These are phyloP conservation scores for Phytophthora macrochlamydospora DNA, from an alignment of 352 stramenopile genomes.

Conservation along the genomic window DNA sequence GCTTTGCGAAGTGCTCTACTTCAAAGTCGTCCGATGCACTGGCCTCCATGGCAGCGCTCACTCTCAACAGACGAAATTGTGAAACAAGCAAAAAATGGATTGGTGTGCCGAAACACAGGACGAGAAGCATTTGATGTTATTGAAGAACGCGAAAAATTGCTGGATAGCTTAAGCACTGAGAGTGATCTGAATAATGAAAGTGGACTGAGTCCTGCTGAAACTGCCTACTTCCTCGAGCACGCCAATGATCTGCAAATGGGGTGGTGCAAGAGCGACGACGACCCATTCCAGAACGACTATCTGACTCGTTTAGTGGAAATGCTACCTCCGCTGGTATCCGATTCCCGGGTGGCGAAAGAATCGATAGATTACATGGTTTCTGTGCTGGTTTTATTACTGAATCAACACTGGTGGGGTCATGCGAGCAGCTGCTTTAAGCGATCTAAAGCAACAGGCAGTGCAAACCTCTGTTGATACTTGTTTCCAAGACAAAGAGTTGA, in stretches of 20 bases:
- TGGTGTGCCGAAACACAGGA: not conserved
- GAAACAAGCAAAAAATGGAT: not conserved
- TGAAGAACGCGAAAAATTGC: conserved; percentile 1
- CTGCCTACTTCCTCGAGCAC: not conserved
- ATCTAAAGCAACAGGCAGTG: not conserved
- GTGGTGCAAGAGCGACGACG: conserved; percentile 12
- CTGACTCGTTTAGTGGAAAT: not conserved
- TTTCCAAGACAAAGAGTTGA: not conserved
- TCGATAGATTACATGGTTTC: conserved; percentile 7
- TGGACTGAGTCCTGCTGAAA: not conserved
- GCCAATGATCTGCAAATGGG: conserved; percentile 1
- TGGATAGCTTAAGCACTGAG: not conserved
- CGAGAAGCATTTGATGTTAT: not conserved
- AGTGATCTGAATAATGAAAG: not conserved
- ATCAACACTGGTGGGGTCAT: conserved; percentile 14
- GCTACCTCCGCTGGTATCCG: conserved; percentile 6
- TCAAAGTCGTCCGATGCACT: not conserved
- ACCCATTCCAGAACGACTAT: conserved; percentile 32
- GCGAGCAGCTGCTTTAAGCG: conserved; percentile 10
- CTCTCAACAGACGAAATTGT: conserved; percentile 1
- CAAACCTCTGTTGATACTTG: not conserved
- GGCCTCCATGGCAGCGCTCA: conserved; percentile 5
- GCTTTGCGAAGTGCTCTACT: conserved; percentile 5
- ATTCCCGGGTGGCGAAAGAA: conserved; percentile 18
- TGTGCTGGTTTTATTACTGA: not conserved